These are phyloP conservation scores for Fraxinus sp. DNA, from an alignment of 305 asterid genomes.

Conservation along the genomic window DNA sequence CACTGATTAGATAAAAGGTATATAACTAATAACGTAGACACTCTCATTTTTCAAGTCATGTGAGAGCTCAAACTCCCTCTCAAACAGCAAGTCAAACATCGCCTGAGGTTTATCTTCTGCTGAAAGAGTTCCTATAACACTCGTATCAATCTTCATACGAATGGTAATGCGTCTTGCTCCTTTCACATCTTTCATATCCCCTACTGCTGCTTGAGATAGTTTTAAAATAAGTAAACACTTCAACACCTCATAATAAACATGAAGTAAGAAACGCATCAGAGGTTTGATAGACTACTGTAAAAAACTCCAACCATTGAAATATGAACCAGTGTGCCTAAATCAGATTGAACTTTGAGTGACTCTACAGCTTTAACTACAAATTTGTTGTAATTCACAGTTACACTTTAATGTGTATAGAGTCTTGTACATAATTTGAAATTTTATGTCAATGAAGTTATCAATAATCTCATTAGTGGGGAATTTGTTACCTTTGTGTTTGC, in stretches of 20 bases:
- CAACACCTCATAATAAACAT: background rate
- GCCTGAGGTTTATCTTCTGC: conserved; percentile 50
- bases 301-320: conserved; percentile 57
- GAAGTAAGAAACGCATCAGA: too few relatives aligned
- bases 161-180: conserved; percentile 43
- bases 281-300: too few relatives aligned
- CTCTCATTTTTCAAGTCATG: conserved; percentile 72
- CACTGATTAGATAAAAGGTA: background rate
- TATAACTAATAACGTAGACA: conserved; percentile 53
- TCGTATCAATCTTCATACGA: conserved; percentile 38
- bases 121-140: conserved; percentile 56
- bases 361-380: conserved; percentile 64
- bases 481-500: too few relatives aligned
- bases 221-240: background rate
- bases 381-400: too few relatives aligned
- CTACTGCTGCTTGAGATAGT: conserved; percentile 54
- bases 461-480: too few relatives aligned
- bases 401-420: too few relatives aligned
- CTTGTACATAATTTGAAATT: too few relatives aligned
- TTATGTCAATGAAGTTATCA: too few relatives aligned
- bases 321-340: conserved; percentile 48
- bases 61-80: conserved; percentile 70
- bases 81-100: conserved; percentile 62
- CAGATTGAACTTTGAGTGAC: conserved; percentile 45
- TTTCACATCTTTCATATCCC: conserved; percentile 57